A percentile compares a stretch with the other conserved stretches of the same genome.
phyloP scores from a whole-genome alignment of 805 yeast genomes.

The Cyberlindnera mycetangii region DNA sequence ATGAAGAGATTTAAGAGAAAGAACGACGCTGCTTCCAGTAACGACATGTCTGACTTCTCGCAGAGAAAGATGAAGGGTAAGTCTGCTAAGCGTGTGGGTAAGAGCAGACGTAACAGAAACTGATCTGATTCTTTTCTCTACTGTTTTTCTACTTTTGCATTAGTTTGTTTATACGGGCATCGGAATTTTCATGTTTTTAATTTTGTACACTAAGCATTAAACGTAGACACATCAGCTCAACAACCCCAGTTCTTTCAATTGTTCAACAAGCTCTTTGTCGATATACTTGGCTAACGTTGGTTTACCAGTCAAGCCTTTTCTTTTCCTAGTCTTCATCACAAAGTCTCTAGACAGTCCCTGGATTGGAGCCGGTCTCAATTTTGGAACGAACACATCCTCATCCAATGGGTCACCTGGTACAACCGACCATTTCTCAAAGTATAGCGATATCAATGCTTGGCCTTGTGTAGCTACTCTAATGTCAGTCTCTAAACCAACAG shows the following conservation, averaged over 20 bases:
- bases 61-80: constrained; percentile 50
- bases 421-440: constrained; percentile 66
- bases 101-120: constrained; percentile 42
- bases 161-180: constrained; percentile 4
- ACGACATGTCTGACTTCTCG: constrained; percentile 60
- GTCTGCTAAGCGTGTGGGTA: constrained; percentile 49
- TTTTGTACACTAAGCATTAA: background rate
- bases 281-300: constrained; percentile 65
- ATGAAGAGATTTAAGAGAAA: constrained; percentile 68
- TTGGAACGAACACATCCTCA: constrained; percentile 54
- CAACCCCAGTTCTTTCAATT: constrained; percentile 50
- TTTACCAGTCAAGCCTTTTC: constrained; percentile 82
- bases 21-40: constrained; percentile 70
- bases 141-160: background rate
- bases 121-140: background rate
- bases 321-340: constrained; percentile 79
- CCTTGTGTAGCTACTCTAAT: constrained; percentile 75
- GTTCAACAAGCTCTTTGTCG: constrained; percentile 54
- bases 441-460: constrained; percentile 64
- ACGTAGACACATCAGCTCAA: constrained; percentile 6
- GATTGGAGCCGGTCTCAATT: constrained; percentile 71
- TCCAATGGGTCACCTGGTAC: constrained; percentile 95
- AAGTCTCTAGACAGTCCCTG: constrained; percentile 81
- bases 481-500: constrained; percentile 87
- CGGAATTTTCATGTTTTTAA: constrained; percentile 1